Percentiles rank a stretch among this genome's conserved stretches.
phyloP scores from a whole-genome alignment of 1,284 basidiomycete species.

The Apiotrichum montevideense region DNA sequence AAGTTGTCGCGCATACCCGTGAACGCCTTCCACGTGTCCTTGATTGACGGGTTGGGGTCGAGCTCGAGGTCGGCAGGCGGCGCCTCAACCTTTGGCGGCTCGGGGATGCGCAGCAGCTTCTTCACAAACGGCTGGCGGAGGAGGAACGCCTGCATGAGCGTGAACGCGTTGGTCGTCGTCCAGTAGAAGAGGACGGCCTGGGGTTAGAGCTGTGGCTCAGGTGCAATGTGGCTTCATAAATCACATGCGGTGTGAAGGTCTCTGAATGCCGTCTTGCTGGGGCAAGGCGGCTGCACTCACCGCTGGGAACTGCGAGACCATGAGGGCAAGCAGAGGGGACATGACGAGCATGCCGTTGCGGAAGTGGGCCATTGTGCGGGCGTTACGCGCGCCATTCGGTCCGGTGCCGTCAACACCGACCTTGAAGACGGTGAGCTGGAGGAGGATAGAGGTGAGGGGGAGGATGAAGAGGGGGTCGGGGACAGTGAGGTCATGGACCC shows the following conservation, averaged over 20 bases:
- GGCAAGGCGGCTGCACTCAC: slow-evolving; percentile 27
- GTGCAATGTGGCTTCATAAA: too few species aligned
- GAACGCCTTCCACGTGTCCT: slow-evolving; percentile 8
- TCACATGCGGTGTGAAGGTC: too few species aligned
- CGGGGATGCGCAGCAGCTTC: slow-evolving; percentile 40
- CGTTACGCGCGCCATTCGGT: slow-evolving; percentile 23
- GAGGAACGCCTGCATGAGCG: slow-evolving; percentile 50
- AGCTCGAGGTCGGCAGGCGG: slow-evolving; percentile 17
- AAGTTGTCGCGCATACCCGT: not conserved
- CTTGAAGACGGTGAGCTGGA: slow-evolving; percentile 66
- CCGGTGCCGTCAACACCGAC: slow-evolving; percentile 55
- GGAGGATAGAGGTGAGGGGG: slow-evolving; percentile 59
- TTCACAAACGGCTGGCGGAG: slow-evolving; percentile 40
- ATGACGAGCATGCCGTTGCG: slow-evolving; percentile 66
- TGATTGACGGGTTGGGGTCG: slow-evolving; percentile 15
- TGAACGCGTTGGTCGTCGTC: slow-evolving; percentile 52
- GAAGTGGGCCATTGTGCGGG: slow-evolving; percentile 55
- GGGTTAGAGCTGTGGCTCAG: too few species aligned
- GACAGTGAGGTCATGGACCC: slow-evolving; percentile 70
- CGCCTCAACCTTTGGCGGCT: slow-evolving; percentile 21
- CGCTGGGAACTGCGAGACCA: slow-evolving; percentile 56
- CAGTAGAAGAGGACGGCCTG: slow-evolving; percentile 54
- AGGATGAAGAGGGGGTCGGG: slow-evolving; percentile 73
- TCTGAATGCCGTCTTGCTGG: too few species aligned
- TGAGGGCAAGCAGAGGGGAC: slow-evolving; percentile 56